Evolutionary conservation across 208 protist species (phyloP), one percentile per base, ranked within the genome.

Genomic region (Leishmania major): DNA sequence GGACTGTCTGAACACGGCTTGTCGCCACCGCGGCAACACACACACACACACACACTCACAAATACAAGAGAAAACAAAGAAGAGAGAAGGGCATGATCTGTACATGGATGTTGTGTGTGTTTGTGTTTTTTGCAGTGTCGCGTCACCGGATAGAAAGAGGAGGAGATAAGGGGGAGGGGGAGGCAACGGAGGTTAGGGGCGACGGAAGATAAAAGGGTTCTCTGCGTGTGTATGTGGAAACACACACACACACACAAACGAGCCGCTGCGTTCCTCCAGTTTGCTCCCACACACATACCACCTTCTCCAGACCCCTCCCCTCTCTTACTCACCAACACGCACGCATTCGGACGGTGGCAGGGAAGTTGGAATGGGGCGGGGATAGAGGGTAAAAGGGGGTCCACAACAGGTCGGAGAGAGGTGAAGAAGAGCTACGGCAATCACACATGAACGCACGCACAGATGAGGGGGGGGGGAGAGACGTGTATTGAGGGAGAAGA

Each of bases 221-320:
- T 10, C 59, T 64, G 51, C 17, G 15, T 55, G 49, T 53, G 17
- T 55, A 55, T 55, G 51, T 55, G 51, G 51, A 66, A 8, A 66
- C 60, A 66, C 60, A 66, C 60, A 66, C 60, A 66, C 60, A 66
- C 59, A 66, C 64, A 25, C 64, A 25, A 15, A 71, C 28, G 59
- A 31, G 59, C 59, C 28, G 10, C 59, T n/a, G 28, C 59, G 31
- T 13, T 6, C 59, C 59, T 13, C 28, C 28, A 43, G 28, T 64
- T 2, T n/a, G 0, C 59, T 3, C 59, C 28, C 59, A 31, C 31
- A 31, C 28, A 3, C 59, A 11, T 6, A 64, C 59, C 28, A 64
- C 8, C 28, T 64, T 64, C 28, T 17, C 59, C 59, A 31, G 1
- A 28, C 59, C 59, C 28, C 10, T 17, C 59, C 8, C 28, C 59